These are phyloP conservation scores for Populus simonii DNA, from an alignment of 345 rosid species.

Conservation along the genomic window DNA sequence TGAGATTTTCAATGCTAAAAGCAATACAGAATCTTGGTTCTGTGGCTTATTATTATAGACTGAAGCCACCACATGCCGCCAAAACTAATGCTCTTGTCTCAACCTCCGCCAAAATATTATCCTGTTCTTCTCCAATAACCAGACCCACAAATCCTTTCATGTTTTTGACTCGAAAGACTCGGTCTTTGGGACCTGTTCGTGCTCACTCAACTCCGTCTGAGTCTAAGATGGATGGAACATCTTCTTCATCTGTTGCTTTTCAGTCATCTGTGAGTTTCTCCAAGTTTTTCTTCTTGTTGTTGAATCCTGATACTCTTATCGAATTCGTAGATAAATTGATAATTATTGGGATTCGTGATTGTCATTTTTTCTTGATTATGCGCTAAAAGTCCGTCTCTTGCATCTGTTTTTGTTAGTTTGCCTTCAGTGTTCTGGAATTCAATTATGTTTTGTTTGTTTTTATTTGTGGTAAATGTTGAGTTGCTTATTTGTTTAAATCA, in stretches of 20 bases:
- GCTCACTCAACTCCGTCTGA: constrained; percentile 45
- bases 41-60: constrained; percentile 50
- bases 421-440: not conserved
- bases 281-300: not conserved
- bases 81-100: constrained; percentile 27
- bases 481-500: not conserved
- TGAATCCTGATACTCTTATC: not conserved
- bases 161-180: constrained; percentile 22
- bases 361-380: not conserved
- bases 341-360: not conserved
- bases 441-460: not conserved
- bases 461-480: not conserved
- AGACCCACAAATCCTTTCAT: constrained; percentile 11
- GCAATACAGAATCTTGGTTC: constrained; percentile 63
- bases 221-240: constrained; percentile 43
- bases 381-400: not conserved
- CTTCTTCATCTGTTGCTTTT: constrained; percentile 41
- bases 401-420: not conserved
- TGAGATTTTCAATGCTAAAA: constrained; percentile 51
- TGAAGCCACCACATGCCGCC: constrained; percentile 44
- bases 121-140: constrained; percentile 21
- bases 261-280: constrained; percentile 60
- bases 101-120: constrained; percentile 31
- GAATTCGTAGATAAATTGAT: not conserved
- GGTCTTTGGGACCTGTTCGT: constrained; percentile 28